Percentiles rank a stretch among this genome's conserved stretches.
phyloP scores from a whole-genome alignment of 495 filamentous ascomycete genomes.

The Extremus antarcticus region DNA sequence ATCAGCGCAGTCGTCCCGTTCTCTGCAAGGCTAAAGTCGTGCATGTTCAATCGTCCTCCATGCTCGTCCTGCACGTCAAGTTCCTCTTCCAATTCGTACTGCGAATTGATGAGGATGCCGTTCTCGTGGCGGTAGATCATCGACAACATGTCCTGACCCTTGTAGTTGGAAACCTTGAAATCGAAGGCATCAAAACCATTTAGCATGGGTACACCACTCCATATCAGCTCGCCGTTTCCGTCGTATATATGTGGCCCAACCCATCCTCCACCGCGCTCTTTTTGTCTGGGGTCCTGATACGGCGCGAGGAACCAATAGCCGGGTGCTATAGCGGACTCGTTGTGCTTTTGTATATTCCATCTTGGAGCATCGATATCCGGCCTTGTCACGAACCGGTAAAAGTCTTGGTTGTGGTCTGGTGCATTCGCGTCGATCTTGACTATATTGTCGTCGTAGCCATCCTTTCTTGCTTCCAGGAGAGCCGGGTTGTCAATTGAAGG shows the following conservation, averaged over 20 bases:
- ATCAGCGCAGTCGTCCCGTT: background rate
- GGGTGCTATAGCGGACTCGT: background rate
- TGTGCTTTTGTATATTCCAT: background rate
- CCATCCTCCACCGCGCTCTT: background rate
- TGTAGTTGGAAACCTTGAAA: background rate
- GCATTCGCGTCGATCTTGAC: background rate
- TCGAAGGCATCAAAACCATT: background rate
- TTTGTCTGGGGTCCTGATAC: background rate
- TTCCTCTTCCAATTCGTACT: background rate
- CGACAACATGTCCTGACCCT: background rate
- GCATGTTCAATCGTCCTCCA: background rate
- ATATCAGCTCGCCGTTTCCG: conserved; percentile 3
- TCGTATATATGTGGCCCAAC: conserved; percentile 7
- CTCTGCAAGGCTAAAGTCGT: conserved; percentile 3
- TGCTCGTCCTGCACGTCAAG: background rate
- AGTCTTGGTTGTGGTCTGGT: background rate
- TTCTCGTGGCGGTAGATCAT: conserved; percentile 1
- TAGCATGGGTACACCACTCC: conserved; percentile 1
- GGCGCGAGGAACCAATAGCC: conserved; percentile 6
- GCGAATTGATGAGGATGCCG: background rate
- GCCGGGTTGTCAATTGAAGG: background rate
- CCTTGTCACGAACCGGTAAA: background rate
- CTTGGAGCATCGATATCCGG: background rate
- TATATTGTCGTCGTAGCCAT: background rate
- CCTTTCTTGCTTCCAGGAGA: background rate